Evolutionary conservation across 257 asterid species (phyloP).

Genomic region (Solanum dulcamara): DNA sequence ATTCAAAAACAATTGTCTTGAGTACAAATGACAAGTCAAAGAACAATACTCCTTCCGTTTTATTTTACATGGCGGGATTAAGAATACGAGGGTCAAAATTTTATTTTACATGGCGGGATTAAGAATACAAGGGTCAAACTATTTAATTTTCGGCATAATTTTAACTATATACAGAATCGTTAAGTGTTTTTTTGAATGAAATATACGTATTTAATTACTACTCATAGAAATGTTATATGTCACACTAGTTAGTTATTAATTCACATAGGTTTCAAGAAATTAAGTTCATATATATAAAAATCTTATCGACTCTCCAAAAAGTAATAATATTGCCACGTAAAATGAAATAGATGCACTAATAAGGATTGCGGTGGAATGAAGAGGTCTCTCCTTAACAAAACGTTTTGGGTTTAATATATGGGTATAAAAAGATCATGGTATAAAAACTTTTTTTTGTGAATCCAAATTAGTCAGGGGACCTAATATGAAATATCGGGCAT

Average conservation of each 20-base stretch:
- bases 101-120: background rate
- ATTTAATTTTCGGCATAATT: background rate
- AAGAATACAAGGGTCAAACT: background rate
- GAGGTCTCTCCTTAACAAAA: background rate
- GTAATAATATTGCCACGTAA: background rate
- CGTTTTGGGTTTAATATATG: rapidly evolving
- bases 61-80: background rate
- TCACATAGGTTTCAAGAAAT: background rate
- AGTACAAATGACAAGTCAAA: too few relatives aligned
- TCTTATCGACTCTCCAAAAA: background rate
- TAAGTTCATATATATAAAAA: rapidly evolving
- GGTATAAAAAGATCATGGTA: background rate
- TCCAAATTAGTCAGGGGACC: background rate
- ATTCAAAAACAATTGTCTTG: background rate
- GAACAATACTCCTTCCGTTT: too few relatives aligned
- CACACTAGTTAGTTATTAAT: background rate
- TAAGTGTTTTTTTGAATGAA: background rate
- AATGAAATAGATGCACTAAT: background rate
- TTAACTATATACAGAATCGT: background rate
- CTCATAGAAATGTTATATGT: background rate
- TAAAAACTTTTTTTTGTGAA: rapidly evolving
- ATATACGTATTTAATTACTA: background rate
- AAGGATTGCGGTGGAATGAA: background rate
- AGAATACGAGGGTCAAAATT: background rate
- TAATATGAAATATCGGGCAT: rapidly evolving